Conservation (phyloP, 2,329 filamentous ascomycete genomes). For the Epichloe gansuensis region DNA sequence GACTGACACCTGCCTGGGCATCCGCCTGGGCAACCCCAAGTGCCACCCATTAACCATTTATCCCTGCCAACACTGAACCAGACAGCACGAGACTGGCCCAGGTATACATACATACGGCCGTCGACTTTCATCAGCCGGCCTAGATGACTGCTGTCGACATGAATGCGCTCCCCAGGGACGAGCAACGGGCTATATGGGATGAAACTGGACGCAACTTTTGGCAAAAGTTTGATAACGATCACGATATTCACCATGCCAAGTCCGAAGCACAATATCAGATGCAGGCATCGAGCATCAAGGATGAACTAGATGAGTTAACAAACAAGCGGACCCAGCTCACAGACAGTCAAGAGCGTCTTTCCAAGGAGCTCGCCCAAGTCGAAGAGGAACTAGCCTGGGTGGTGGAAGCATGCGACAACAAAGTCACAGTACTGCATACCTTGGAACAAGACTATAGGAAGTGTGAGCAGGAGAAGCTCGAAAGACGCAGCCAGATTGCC, state of each 20-base stretch:
- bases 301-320: constrained; percentile 18
- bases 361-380: constrained; percentile 19
- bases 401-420: constrained; percentile 18
- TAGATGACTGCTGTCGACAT: constrained; percentile 14
- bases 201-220: constrained; percentile 26
- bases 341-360: constrained; percentile 17
- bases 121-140: background rate
- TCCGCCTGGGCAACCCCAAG: background rate
- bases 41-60: background rate
- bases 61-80: too few relatives aligned
- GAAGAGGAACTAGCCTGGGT: constrained; percentile 27
- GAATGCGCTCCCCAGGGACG: constrained; percentile 19
- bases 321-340: constrained; percentile 17
- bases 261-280: constrained; percentile 15
- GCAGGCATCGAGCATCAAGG: constrained; percentile 15
- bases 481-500: constrained; percentile 16
- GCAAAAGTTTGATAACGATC: constrained; percentile 15
- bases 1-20: background rate
- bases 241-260: constrained; percentile 13
- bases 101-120: too few relatives aligned
- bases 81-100: too few relatives aligned
- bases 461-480: constrained; percentile 16
- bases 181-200: constrained; percentile 22
- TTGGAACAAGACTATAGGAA: constrained; percentile 22
- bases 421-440: constrained; percentile 21